Evolutionary conservation across 2,329 filamentous ascomycete genomes (phyloP).

Genomic region (Tricladium varicosporioides): DNA sequence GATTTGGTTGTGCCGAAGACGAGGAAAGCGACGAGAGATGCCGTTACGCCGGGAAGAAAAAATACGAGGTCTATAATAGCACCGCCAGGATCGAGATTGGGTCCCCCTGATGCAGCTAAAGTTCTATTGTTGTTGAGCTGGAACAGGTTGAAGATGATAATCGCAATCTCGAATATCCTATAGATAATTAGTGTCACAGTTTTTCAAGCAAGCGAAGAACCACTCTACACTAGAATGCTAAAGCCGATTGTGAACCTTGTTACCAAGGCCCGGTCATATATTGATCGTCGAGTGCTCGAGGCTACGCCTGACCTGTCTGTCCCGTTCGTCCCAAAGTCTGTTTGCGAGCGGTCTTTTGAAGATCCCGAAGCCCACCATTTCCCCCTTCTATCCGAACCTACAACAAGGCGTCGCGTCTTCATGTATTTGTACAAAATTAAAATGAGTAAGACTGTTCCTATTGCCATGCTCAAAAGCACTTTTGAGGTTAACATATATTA

Average conservation of each 20-base stretch:
- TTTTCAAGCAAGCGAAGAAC: conserved; percentile 2
- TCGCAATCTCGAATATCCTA: conserved; percentile 39
- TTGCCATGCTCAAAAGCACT: conserved; percentile 41
- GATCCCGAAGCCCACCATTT: conserved; percentile 25
- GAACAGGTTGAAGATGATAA: conserved; percentile 39
- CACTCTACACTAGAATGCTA: conserved; percentile 35
- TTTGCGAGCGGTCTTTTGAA: conserved; percentile 17
- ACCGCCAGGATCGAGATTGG: conserved; percentile 35
- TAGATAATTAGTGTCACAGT: not conserved
- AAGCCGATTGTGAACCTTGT: conserved; percentile 46
- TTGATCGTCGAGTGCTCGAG: conserved; percentile 28
- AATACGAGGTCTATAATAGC: conserved; percentile 35
- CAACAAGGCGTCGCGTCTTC: conserved; percentile 35
- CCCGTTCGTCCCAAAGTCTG: conserved; percentile 13
- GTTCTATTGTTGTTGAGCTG: conserved; percentile 33
- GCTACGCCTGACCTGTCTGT: conserved; percentile 11
- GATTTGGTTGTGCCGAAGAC: conserved; percentile 43
- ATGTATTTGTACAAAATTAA: conserved; percentile 43
- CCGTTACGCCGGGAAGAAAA: conserved; percentile 40
- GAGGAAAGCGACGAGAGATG: conserved; percentile 37
- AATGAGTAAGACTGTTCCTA: conserved; percentile 38
- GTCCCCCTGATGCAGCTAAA: conserved; percentile 27
- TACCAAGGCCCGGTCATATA: conserved; percentile 46
- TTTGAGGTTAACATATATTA: conserved; percentile 2
- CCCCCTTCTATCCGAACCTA: conserved; percentile 31